phyloP scores from a whole-genome alignment of 1,139 yeast species.

The Taphrina communis region DNA sequence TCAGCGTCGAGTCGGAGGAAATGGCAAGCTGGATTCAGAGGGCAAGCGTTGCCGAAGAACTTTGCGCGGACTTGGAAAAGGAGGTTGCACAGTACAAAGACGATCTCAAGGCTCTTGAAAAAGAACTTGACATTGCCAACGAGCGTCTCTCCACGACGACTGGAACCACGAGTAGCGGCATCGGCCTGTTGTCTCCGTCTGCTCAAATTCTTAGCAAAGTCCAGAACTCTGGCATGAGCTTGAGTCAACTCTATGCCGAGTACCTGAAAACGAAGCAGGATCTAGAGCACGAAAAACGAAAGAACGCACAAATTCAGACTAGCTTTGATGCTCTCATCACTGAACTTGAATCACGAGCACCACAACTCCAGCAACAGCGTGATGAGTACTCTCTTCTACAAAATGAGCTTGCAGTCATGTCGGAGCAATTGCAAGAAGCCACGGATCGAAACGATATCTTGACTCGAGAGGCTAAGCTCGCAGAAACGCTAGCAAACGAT shows the following conservation, averaged over 20 bases:
- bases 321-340: constrained; percentile 73
- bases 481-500: constrained; percentile 48
- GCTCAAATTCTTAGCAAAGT: constrained; percentile 58
- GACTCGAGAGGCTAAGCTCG: constrained; percentile 50
- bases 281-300: constrained; percentile 69
- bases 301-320: constrained; percentile 70
- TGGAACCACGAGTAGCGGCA: constrained; percentile 42
- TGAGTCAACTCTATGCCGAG: constrained; percentile 73
- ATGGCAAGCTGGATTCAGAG: constrained; percentile 49
- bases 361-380: constrained; percentile 72
- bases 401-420: constrained; percentile 60
- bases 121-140: constrained; percentile 41
- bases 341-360: constrained; percentile 82
- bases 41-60: constrained; percentile 49
- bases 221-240: constrained; percentile 63
- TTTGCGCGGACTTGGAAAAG: constrained; percentile 49
- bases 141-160: constrained; percentile 40
- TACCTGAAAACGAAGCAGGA: constrained; percentile 67
- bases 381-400: constrained; percentile 60
- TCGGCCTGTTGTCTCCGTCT: constrained; percentile 54
- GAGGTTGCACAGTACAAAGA: constrained; percentile 50
- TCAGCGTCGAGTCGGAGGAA: constrained; percentile 50
- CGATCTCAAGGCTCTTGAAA: constrained; percentile 45
- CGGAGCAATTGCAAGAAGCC: constrained; percentile 57
- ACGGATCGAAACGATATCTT: constrained; percentile 56